These are phyloP conservation scores for Russula earlei DNA, from an alignment of 768 basidiomycete genomes.

Conservation along the genomic window DNA sequence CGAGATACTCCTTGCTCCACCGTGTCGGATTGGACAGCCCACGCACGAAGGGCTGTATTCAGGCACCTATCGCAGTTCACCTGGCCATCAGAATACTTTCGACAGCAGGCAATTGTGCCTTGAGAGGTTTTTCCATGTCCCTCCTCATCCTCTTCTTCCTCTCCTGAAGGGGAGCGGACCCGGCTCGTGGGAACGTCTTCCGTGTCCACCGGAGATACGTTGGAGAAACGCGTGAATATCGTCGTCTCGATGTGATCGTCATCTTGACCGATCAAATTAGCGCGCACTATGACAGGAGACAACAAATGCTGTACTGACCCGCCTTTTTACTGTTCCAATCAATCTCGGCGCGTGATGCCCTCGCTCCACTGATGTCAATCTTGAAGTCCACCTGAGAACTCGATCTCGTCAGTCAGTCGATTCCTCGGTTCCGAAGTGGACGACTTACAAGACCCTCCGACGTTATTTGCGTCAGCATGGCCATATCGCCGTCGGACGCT, in stretches of 20 bases:
- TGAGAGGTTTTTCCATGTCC: conserved; percentile 38
- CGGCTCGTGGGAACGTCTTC: background rate
- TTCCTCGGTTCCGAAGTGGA: background rate
- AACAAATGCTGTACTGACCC: conserved; percentile 34
- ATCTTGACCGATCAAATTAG: conserved; percentile 35
- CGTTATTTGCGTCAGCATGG: conserved; percentile 68
- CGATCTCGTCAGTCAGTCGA: background rate
- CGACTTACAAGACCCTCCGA: conserved; percentile 61
- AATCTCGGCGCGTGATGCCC: conserved; percentile 42
- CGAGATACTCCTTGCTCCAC: background rate
- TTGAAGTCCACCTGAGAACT: conserved; percentile 56
- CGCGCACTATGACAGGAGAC: background rate
- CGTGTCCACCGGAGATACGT: background rate
- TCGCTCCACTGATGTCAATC: conserved; percentile 56
- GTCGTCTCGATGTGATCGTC: conserved; percentile 77
- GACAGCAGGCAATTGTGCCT: conserved; percentile 42
- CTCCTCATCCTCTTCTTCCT: background rate
- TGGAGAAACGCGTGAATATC: conserved; percentile 38
- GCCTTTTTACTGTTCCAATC: conserved; percentile 90
- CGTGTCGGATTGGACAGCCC: conserved; percentile 18
- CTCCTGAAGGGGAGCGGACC: background rate
- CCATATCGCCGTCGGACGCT: conserved; percentile 73
- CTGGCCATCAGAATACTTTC: conserved; percentile 21
- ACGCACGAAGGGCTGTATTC: conserved; percentile 19
- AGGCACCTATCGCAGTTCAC: conserved; percentile 29